Base-by-base conservation (phyloP, 768 basidiomycete species). In the Chiua virens region DNA sequence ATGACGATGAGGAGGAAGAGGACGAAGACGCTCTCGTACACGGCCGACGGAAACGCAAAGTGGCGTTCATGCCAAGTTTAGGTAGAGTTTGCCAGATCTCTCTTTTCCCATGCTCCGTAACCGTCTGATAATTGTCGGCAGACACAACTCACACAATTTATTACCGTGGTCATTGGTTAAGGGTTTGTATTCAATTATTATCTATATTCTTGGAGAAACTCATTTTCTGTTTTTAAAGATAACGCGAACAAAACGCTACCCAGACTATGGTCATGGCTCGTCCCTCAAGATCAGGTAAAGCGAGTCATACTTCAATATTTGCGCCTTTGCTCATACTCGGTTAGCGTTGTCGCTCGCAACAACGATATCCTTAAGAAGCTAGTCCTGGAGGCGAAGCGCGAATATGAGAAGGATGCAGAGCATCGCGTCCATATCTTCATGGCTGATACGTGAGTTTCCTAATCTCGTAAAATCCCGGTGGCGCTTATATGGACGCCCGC, bases 71-170 rank as follows among this genome's bases (percentile, higher is more conserved):
- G 77, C 90, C 90, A n/a, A 88, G 86, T 69, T 70, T 88, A 48
- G 89, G 89, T 89, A 66, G 56, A 78, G 69, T 50, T 54, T 42
- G 34, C 60, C 52, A 45, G 47, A 41, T 53, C 52, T 45, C 45
- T 27, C 25, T 27, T 39, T 54, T 56, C 49, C 37, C 44, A 45
- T 14, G 54, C 34, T 50, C 25, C 55, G 47, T 30, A 56, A 52
- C 46, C 37, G 25, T 35, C 51, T 61, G 35, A 65, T 53, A 32
- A 49, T 54, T 38, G 46, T 46, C 52, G 28, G 37, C 61, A 91
- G 90, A 92, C 62, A 90, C 88, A 1, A 90, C 87, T 8, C 90
- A 92, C 66, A 92, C 89, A 15, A 90, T 92, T 50, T 92, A 89
- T 75, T 92, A 92, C 75, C 82, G 82, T 63, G 90, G 90, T 45